Base-by-base conservation (phyloP, 495 filamentous ascomycete species). In the Corynascus novoguineensis region DNA sequence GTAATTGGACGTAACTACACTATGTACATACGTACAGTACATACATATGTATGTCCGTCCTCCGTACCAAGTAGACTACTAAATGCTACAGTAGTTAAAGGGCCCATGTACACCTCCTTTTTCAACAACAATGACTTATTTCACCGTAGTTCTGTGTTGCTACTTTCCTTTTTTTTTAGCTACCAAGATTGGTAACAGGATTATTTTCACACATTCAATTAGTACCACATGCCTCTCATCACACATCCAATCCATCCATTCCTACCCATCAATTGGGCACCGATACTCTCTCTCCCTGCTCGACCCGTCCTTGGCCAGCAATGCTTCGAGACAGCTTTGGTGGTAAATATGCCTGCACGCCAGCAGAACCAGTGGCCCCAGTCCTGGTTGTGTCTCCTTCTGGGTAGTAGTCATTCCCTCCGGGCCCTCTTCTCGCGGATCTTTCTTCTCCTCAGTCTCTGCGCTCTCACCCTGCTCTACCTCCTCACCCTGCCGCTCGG, bases 291-390 rank as follows among this genome's bases (percentile, higher is more conserved):
- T 69, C 55, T 74, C 76, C 60, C 70, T 65, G 19, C 71, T 71
- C 44, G 68, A 65, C 37, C 68, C 68, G 37, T 69, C 66, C 63
- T 78, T 75, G 22, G 59, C 71, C 62, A 78, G 76, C 59, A 83
- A 52, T 47, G 71, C 71, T 46, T 85, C 83, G 53, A 86, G 65
- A 68, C 83, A 86, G 21, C 61, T 71, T 58, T 80, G 75, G 61
- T 86, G 83, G 62, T 83, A 85, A 32, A 85, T 75, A 63, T 86
- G 83, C 42, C 81, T 74, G 64, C 83, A 86, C 38, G 79, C 79
- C 37, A 85, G 69, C 53, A 86, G 69, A 0, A 86, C 76, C 31
- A 86, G 63, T 41, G 80, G 73, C 12, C 75, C 77, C 25, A 81
- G 67, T 5, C 49, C 25, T 34, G 67, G 60, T 15, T 67, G 62